A percentile compares a stretch with the other conserved stretches of the same genome.
Conservation (phyloP, 2,329 filamentous ascomycete species). For the Pseudocercospora pini-densiflorae region DNA sequence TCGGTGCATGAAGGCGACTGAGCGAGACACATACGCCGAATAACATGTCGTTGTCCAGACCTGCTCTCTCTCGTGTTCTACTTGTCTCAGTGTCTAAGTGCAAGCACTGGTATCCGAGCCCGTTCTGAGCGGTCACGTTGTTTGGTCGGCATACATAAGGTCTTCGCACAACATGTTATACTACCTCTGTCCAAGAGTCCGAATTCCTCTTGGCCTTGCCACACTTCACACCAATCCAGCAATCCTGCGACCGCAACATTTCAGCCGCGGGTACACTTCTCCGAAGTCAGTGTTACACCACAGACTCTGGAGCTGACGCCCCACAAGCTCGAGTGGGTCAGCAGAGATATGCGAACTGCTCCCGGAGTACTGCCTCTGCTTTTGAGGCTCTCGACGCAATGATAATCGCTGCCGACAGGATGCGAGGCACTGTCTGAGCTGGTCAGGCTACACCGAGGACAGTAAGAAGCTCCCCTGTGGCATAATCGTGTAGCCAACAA, state of each 20-base stretch:
- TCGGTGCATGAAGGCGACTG: conserved; percentile 33
- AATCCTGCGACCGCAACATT: not conserved
- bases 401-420: conserved; percentile 9
- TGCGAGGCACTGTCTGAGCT: not conserved
- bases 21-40: conserved; percentile 16
- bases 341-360: not conserved
- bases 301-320: not conserved
- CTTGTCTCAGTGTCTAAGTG: not conserved
- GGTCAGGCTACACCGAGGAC: conserved; percentile 9
- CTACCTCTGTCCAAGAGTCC: not conserved
- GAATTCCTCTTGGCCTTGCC: not conserved
- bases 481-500: not conserved
- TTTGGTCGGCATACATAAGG: not conserved
- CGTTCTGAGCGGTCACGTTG: not conserved
- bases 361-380: conserved; percentile 10
- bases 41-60: not conserved
- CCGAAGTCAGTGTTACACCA: conserved; percentile 9
- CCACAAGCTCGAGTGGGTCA: conserved; percentile 3
- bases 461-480: not conserved
- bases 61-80: not conserved
- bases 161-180: not conserved
- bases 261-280: conserved; percentile 4
- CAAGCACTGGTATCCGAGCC: not conserved
- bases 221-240: not conserved
- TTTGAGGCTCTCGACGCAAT: conserved; percentile 4